phyloP scores from a whole-genome alignment of 2,329 filamentous ascomycete genomes.

The Arthrinium phaeospermum region DNA sequence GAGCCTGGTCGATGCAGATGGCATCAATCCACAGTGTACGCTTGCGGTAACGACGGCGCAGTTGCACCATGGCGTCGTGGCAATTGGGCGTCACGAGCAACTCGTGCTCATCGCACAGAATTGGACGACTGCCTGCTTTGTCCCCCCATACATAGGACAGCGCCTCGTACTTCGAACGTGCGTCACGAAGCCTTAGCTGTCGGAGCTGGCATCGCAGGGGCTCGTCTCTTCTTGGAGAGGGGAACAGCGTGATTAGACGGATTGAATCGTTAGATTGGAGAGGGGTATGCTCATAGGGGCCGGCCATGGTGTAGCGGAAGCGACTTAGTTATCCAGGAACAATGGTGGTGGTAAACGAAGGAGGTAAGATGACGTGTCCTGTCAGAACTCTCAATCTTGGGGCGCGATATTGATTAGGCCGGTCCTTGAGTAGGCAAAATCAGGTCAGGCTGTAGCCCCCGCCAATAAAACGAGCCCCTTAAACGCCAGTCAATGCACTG shows the following conservation, averaged over 20 bases:
- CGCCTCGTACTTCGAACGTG: background rate
- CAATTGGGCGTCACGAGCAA: conserved; percentile 2
- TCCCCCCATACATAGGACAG: conserved; percentile 15
- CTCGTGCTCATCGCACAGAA: conserved; percentile 14
- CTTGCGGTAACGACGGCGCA: background rate
- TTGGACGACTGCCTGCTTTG: background rate
- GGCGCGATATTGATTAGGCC: no score
- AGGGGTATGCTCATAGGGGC: background rate
- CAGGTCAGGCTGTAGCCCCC: no score
- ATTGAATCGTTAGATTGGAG: background rate
- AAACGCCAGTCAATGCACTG: no score
- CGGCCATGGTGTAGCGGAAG: no score
- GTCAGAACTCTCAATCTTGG: no score
- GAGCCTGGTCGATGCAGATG: background rate
- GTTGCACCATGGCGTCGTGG: background rate
- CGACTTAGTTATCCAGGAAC: no score
- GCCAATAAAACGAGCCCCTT: no score
- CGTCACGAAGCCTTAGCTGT: background rate
- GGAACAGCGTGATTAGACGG: background rate
- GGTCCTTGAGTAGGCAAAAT: no score
- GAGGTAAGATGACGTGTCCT: no score
- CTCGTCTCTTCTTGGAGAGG: background rate
- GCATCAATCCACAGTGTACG: conserved; percentile 13
- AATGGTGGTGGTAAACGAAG: no score
- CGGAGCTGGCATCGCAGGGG: background rate